These are phyloP conservation scores for Skeletonema tropicum DNA, from an alignment of 108 stramenopile species.

Conservation along the genomic window DNA sequence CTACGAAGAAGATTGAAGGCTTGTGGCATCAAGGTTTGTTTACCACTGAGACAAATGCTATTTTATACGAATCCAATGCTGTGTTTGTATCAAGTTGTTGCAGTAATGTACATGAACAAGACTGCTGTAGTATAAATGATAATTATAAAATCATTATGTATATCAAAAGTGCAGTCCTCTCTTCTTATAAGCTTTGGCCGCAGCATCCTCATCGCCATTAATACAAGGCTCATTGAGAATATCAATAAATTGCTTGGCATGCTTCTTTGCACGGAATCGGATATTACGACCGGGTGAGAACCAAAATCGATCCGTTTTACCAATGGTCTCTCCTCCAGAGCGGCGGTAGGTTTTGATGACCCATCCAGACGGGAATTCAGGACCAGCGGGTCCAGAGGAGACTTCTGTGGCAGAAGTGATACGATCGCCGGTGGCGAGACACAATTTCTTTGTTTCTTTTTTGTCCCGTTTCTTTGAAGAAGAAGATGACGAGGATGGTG, in stretches of 20 bases:
- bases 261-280: constrained; percentile 52
- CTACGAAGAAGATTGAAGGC: not conserved
- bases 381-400: constrained; percentile 38
- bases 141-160: not conserved
- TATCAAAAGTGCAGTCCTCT: constrained; percentile 50
- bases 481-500: constrained; percentile 4
- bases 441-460: constrained; percentile 1
- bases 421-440: constrained; percentile 45
- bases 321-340: constrained; percentile 51
- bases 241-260: constrained; percentile 46
- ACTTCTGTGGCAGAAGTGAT: constrained; percentile 50
- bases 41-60: not conserved
- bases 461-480: constrained; percentile 34
- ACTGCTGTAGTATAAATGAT: not conserved
- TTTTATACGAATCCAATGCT: not conserved
- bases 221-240: constrained; percentile 35
- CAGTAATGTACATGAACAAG: not conserved
- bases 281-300: constrained; percentile 49
- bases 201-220: constrained; percentile 47
- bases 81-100: not conserved
- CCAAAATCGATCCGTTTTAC: constrained; percentile 56
- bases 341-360: constrained; percentile 49
- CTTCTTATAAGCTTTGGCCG: constrained; percentile 36
- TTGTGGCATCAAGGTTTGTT: not conserved
- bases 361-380: constrained; percentile 52